Base-by-base conservation (phyloP, 2,329 filamentous ascomycete species). In the Colletotrichum falcatum region DNA sequence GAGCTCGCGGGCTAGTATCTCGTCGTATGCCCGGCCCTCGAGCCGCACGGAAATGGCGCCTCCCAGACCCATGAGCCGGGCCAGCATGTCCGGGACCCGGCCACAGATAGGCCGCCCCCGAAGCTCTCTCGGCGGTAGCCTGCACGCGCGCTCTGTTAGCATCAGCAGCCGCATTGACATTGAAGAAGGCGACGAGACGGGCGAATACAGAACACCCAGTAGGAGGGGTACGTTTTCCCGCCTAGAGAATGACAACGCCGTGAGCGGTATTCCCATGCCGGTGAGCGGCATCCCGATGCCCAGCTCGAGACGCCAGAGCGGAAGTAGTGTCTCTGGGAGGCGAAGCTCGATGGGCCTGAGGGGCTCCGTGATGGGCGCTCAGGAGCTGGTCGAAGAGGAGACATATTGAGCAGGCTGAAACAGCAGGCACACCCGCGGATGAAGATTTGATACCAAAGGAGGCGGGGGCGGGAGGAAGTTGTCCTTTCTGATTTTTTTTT, bases 51-150 rank as follows among this genome's bases (percentile, higher is more conserved):
- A 89, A 42, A 85, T 86, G 81, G 86, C 81, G 1, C 83, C 85
- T 1, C 83, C 89, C 28, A 87, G 91, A 37, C 90, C 92, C 11
- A 85, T 88, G 73, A 93, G 91, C 75, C 88, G 91, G 60, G 85
- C 89, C 46, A 93, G 91, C 73, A 78, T 90, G 20, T 82, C 83
- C 5, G 85, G 89, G 7, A 79, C 88, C 11, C 87, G 91, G 71
- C 92, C 91, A 16, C 90, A 92, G 1, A 81, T 93, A 63, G 89
- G 88, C 33, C 88, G 92, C 63, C 91, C 92, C 23, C 87, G 92
- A 60, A 94, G 91, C 60, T 94, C 92, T 18, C 84, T 95, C 73
- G 68, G 68, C 4, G 68, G 58, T 16, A 33, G 28, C 72, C 81
- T 87, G 14, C 87, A 90, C 73, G 84, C 86, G 5, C 86, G 89